Evolutionary conservation across 768 basidiomycete genomes (phyloP).

Genomic region (Megacollybia marginata): DNA sequence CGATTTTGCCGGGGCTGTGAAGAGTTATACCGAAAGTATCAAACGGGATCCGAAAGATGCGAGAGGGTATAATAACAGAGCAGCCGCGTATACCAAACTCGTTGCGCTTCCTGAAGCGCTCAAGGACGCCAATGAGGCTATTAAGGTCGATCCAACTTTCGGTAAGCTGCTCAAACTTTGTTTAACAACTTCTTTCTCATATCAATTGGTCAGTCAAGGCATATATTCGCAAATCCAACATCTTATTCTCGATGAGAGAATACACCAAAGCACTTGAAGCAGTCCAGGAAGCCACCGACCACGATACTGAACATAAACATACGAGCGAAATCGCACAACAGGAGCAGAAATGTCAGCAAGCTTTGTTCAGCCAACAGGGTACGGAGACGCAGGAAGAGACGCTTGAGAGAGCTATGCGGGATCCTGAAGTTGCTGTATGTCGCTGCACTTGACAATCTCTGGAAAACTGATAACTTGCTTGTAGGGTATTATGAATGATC

Average conservation of each 20-base stretch:
- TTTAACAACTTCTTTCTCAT: background rate
- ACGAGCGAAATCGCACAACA: constrained; percentile 74
- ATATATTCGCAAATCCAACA: constrained; percentile 86
- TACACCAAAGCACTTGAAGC: constrained; percentile 82
- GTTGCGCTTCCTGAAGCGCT: constrained; percentile 90
- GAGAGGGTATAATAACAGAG: constrained; percentile 94
- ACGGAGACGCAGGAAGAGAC: constrained; percentile 91
- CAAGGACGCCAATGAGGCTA: constrained; percentile 92
- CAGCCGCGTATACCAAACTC: constrained; percentile 96
- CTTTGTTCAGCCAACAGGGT: constrained; percentile 69
- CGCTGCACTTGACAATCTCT: constrained; percentile 1
- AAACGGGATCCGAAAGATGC: constrained; percentile 90
- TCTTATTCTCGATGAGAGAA: constrained; percentile 87
- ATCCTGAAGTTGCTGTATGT: constrained; percentile 90
- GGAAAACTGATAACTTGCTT: constrained; percentile 1
- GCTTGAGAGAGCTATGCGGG: constrained; percentile 89
- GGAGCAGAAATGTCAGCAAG: constrained; percentile 75
- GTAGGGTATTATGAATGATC: constrained; percentile 81
- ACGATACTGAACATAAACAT: constrained; percentile 80
- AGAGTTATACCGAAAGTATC: constrained; percentile 91
- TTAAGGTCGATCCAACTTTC: constrained; percentile 84
- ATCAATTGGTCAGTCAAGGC: constrained; percentile 65
- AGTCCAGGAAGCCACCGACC: constrained; percentile 66
- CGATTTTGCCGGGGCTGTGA: constrained; percentile 88
- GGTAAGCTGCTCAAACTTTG: constrained; percentile 34